phyloP scores from a whole-genome alignment of 208 protist species.

The Borovskyia barvae region DNA sequence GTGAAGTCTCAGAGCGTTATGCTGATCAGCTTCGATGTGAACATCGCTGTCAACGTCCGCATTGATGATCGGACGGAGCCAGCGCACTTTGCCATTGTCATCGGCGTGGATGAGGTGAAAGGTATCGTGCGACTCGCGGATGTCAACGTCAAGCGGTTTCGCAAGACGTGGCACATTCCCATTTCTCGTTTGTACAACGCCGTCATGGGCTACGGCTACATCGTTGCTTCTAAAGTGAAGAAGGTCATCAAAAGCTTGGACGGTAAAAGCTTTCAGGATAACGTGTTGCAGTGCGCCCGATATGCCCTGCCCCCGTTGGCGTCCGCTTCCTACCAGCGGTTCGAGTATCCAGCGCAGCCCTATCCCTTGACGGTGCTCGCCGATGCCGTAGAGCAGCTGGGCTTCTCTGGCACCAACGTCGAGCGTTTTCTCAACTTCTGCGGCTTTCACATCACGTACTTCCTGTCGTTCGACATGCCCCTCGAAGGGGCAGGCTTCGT shows the following conservation, averaged over 20 bases:
- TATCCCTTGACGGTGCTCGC: constrained; percentile 89
- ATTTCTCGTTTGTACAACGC: constrained; percentile 75
- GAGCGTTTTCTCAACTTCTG: constrained; percentile 83
- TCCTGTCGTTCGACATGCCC: constrained; percentile 78
- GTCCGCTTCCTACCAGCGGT: constrained; percentile 40
- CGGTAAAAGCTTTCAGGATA: constrained; percentile 49
- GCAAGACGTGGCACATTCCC: constrained; percentile 88
- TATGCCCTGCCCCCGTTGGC: constrained; percentile 67
- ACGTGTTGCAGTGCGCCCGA: constrained; percentile 48
- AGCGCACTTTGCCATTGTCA: constrained; percentile 87
- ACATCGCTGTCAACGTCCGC: constrained; percentile 77
- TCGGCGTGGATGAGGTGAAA: constrained; percentile 74
- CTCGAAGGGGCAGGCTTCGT: constrained; percentile 66
- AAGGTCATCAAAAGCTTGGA: constrained; percentile 68
- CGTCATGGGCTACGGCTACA: constrained; percentile 90
- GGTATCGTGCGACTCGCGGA: constrained; percentile 81
- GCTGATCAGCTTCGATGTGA: constrained; percentile 88
- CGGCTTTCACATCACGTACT: constrained; percentile 88
- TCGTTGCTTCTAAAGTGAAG: constrained; percentile 69
- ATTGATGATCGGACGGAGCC: constrained; percentile 54
- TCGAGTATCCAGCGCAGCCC: constrained; percentile 81
- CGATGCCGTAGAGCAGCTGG: constrained; percentile 75
- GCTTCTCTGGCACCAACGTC: constrained; percentile 64
- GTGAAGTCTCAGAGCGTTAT: constrained; percentile 76
- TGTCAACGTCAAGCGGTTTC: constrained; percentile 88